A percentile compares a stretch with the other conserved stretches of the same genome.
Conservation (phyloP, 1,284 basidiomycete genomes). For the Cutaneotrichosporon mucoides region DNA sequence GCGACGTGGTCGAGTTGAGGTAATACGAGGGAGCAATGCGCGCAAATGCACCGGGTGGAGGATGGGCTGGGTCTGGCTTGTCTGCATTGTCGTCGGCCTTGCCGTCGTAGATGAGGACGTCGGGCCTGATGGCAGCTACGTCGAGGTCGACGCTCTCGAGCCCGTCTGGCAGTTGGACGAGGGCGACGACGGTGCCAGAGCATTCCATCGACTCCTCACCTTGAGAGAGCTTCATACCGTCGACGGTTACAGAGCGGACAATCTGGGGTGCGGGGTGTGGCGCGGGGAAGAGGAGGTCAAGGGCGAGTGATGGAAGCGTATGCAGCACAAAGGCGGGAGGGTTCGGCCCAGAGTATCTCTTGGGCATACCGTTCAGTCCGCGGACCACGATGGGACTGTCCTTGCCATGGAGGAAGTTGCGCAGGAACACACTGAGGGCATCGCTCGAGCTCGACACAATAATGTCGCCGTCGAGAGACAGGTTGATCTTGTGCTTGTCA, state of each 20-base stretch:
- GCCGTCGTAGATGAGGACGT: constrained; percentile 47
- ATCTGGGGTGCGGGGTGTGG: constrained; percentile 41
- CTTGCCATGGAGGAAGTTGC: constrained; percentile 36
- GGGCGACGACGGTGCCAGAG: constrained; percentile 42
- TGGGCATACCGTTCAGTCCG: constrained; percentile 25
- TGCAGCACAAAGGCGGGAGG: constrained; percentile 38
- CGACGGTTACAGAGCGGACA: constrained; percentile 44
- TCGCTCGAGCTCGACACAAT: constrained; percentile 16
- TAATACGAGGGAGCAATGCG: constrained; percentile 21
- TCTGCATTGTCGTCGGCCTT: constrained; percentile 15
- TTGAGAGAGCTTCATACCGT: constrained; percentile 36
- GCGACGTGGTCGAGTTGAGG: constrained; percentile 18
- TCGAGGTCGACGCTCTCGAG: constrained; percentile 33
- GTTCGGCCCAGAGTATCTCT: neutral
- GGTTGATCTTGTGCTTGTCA: constrained; percentile 23
- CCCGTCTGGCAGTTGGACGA: constrained; percentile 37
- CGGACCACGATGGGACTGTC: constrained; percentile 38
- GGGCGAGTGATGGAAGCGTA: constrained; percentile 27
- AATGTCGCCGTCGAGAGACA: constrained; percentile 37
- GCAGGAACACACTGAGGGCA: constrained; percentile 37
- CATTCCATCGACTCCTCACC: constrained; percentile 27
- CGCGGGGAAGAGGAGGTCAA: constrained; percentile 43
- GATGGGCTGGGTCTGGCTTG: constrained; percentile 14
- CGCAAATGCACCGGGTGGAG: constrained; percentile 24
- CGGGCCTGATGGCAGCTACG: constrained; percentile 38